Conservation (phyloP, 2,329 filamentous ascomycete species). For the Fusarium liriodendri region DNA sequence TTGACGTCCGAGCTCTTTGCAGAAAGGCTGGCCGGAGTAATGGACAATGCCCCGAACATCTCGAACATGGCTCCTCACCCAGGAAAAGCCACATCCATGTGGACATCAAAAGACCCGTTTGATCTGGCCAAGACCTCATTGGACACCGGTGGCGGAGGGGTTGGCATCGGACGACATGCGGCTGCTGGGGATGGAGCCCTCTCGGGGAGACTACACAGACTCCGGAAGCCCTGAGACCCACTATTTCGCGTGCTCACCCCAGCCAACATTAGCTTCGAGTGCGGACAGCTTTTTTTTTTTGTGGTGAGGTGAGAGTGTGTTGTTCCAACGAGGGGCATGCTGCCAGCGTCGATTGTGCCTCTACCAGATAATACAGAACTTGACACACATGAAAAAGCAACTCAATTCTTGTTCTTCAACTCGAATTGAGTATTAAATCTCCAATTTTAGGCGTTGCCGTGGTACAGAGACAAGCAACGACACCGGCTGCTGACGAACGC, state of each 20-base stretch:
- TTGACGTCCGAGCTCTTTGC: background rate
- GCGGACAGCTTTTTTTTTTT: conserved; percentile 3
- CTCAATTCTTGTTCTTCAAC: background rate
- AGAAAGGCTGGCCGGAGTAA: background rate
- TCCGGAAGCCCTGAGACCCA: conserved; percentile 16
- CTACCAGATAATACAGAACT: background rate
- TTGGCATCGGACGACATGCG: conserved; percentile 23
- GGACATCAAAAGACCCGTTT: conserved; percentile 6
- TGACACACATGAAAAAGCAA: background rate
- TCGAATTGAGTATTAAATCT: background rate
- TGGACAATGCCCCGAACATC: conserved; percentile 20
- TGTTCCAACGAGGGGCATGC: background rate
- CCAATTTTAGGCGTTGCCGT: background rate
- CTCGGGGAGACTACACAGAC: conserved; percentile 28
- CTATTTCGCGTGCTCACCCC: conserved; percentile 7
- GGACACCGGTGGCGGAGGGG: conserved; percentile 14
- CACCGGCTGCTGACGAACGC: conserved; percentile 10
- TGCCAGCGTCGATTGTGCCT: background rate
- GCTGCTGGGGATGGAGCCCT: conserved; percentile 13
- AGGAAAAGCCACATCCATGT: conserved; percentile 16
- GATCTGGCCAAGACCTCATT: conserved; percentile 16
- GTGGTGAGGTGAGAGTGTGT: background rate
- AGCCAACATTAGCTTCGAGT: conserved; percentile 26
- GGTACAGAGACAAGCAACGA: conserved; percentile 6
- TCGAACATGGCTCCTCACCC: background rate